phyloP scores from a whole-genome alignment of 345 rosid species.

The Populus simonii region DNA sequence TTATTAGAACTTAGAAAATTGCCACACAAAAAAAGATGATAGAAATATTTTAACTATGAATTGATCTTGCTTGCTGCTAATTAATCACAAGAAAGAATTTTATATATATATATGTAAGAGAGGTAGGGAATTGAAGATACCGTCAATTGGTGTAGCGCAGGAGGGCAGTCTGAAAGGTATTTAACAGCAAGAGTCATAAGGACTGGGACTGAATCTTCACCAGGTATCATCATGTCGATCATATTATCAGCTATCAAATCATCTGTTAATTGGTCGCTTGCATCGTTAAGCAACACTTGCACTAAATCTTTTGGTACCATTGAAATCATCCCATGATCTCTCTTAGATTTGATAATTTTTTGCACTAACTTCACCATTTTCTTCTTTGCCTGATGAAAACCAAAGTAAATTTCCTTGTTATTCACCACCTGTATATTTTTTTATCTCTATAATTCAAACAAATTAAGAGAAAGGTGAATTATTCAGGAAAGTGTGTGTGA shows the following conservation, averaged over 20 bases:
- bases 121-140: conserved; percentile 29
- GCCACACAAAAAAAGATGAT: too few relatives aligned
- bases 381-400: conserved; percentile 68
- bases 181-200: conserved; percentile 86
- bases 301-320: conserved; percentile 54
- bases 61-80: too few relatives aligned
- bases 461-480: not conserved
- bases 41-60: too few relatives aligned
- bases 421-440: too few relatives aligned
- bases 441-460: not conserved
- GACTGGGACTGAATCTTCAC: conserved; percentile 95
- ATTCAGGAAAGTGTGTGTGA: not conserved
- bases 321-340: conserved; percentile 26
- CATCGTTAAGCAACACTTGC: conserved; percentile 67
- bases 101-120: too few relatives aligned
- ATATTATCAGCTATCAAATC: conserved; percentile 79
- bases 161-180: conserved; percentile 77
- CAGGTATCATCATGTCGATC: conserved; percentile 99
- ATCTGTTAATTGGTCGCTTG: conserved; percentile 52
- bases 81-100: too few relatives aligned
- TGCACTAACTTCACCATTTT: conserved; percentile 69
- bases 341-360: conserved; percentile 47
- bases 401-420: not conserved
- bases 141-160: conserved; percentile 66
- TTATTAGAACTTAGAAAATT: too few relatives aligned